Percentiles rank a stretch among this genome's conserved stretches.
Conservation (phyloP, 192 early-diverging fungal genomes). For the Umbelopsis sp. region DNA sequence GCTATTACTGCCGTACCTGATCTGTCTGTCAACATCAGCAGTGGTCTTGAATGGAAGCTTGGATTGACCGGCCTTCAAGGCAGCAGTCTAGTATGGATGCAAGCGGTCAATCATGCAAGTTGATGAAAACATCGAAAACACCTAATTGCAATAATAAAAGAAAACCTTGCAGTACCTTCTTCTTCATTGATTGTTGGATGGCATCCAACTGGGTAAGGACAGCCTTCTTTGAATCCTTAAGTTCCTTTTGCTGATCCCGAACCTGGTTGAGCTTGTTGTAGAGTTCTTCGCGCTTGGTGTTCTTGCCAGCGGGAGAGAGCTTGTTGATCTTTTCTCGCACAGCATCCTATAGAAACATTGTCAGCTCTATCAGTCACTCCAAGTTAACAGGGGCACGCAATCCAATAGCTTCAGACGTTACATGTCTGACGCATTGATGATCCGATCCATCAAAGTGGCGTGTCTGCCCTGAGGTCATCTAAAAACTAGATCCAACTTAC, state of each 20-base stretch:
- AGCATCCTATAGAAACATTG: slow-evolving; percentile 44
- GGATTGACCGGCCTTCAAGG: slow-evolving; percentile 72
- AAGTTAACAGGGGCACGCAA: too few relatives aligned
- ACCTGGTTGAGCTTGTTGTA: slow-evolving; percentile 63
- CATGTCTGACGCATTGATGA: background rate
- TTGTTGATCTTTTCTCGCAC: slow-evolving; percentile 58
- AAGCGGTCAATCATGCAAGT: too few relatives aligned
- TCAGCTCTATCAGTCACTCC: background rate
- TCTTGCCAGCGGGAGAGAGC: slow-evolving; percentile 54
- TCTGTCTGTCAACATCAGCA: slow-evolving; percentile 77
- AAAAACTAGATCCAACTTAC: slow-evolving; percentile 22
- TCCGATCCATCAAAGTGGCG: too few relatives aligned
- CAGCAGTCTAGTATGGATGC: slow-evolving; percentile 54
- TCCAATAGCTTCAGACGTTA: too few relatives aligned
- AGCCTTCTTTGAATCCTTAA: slow-evolving; percentile 68
- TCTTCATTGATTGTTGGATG: slow-evolving; percentile 74
- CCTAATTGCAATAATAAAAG: background rate
- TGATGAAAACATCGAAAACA: background rate
- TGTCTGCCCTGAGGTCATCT: background rate
- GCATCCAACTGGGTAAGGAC: slow-evolving; percentile 72
- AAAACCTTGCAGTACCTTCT: slow-evolving; percentile 61
- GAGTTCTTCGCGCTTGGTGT: slow-evolving; percentile 61
- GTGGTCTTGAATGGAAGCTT: slow-evolving; percentile 80
- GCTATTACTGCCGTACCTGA: slow-evolving; percentile 53
- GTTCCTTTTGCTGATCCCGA: slow-evolving; percentile 69